These are phyloP conservation scores for Komagataea norvegica DNA, from an alignment of 1,139 yeast genomes.

Conservation along the genomic window DNA sequence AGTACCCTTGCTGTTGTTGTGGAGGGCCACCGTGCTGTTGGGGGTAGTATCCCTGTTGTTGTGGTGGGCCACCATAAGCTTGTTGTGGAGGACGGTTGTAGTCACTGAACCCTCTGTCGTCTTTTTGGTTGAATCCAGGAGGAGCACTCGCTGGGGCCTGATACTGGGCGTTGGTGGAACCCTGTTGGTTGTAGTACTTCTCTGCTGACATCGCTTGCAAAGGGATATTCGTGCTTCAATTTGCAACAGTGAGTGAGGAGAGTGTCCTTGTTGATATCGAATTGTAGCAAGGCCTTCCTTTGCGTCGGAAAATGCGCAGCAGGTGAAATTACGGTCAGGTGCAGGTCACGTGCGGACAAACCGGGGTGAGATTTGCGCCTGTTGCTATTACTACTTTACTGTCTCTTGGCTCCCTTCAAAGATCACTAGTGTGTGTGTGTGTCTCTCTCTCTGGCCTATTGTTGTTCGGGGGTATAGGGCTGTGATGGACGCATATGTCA, in stretches of 20 bases:
- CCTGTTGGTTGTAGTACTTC: background rate
- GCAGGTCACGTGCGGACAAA: background rate
- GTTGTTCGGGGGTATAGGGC: no score
- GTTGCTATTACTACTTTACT: no score
- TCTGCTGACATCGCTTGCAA: background rate
- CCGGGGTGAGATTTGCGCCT: background rate
- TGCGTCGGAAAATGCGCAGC: background rate
- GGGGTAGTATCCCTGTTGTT: slow-evolving; percentile 4
- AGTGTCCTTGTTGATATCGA: no score
- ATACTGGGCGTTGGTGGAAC: no score
- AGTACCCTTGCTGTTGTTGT: slow-evolving; percentile 27
- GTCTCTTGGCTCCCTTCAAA: no score
- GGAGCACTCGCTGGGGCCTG: slow-evolving; percentile 24
- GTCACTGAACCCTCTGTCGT: slow-evolving; percentile 18
- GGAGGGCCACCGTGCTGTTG: slow-evolving; percentile 9
- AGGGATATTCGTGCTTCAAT: background rate
- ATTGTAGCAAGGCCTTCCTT: no score
- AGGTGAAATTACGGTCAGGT: background rate
- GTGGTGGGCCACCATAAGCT: slow-evolving; percentile 19
- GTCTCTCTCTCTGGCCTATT: no score
- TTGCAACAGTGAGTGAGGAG: no score
- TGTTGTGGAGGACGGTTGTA: slow-evolving; percentile 22
- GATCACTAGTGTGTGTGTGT: no score
- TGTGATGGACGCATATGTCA: slow-evolving; percentile 2
- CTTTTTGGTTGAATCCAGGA: slow-evolving; percentile 10